phyloP scores from a whole-genome alignment of 306 rosid genomes.

The Lupinus albus region DNA sequence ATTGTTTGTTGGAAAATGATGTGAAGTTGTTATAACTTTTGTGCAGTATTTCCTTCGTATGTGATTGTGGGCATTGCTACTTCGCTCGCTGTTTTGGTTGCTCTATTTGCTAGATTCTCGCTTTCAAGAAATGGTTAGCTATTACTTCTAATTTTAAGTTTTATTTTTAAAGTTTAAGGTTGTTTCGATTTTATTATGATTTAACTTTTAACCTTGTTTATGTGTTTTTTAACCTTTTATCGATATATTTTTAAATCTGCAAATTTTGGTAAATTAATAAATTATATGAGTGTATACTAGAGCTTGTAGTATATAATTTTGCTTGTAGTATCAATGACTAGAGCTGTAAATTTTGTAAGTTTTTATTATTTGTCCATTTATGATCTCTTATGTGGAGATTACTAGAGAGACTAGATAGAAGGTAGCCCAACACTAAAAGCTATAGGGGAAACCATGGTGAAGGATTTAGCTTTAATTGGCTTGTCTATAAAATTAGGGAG shows the following conservation, averaged over 20 bases:
- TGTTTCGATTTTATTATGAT: not conserved
- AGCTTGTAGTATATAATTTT: not conserved
- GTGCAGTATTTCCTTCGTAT: slow-evolving; percentile 52
- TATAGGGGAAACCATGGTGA: too few relatives aligned
- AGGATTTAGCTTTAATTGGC: too few relatives aligned
- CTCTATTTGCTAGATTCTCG: slow-evolving; percentile 57
- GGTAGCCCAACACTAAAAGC: too few relatives aligned
- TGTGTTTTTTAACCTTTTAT: not conserved
- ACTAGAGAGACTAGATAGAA: too few relatives aligned
- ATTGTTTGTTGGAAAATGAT: not conserved
- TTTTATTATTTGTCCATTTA: too few relatives aligned
- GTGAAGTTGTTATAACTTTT: not conserved
- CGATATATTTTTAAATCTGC: not conserved
- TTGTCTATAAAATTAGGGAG: too few relatives aligned
- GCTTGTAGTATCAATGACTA: not conserved
- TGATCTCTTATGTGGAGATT: too few relatives aligned
- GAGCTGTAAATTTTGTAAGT: not conserved
- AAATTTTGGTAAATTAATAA: not conserved
- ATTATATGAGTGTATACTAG: not conserved
- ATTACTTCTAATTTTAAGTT: not conserved
- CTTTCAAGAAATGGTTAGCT: slow-evolving; percentile 64
- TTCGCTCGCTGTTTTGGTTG: slow-evolving; percentile 59
- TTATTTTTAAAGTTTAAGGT: not conserved
- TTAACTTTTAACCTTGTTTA: not conserved
- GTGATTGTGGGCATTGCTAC: slow-evolving; percentile 57